These are phyloP conservation scores for Brassica balearica DNA, from an alignment of 441 rosid species.

Conservation along the genomic window DNA sequence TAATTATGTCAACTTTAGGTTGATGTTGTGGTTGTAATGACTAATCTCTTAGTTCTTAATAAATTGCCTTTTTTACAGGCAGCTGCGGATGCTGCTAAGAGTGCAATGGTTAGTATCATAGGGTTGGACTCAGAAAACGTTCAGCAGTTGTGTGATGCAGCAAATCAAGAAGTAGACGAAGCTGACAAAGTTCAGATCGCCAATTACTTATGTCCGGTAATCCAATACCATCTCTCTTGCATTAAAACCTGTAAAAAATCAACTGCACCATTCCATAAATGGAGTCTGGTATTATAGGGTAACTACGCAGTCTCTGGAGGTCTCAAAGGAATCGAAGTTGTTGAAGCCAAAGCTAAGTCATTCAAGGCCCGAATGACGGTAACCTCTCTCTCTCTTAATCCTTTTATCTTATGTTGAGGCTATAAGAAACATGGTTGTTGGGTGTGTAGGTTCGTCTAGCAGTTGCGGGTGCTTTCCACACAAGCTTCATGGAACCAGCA, in stretches of 20 bases:
- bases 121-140: slow-evolving; percentile 89
- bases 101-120: slow-evolving; percentile 96
- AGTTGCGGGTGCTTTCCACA: slow-evolving; percentile 97
- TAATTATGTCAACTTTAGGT: neutral
- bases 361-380: slow-evolving; percentile 97
- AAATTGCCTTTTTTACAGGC: slow-evolving; percentile 51
- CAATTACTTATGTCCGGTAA: slow-evolving; percentile 75
- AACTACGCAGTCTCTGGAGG: slow-evolving; percentile 98
- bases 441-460: slow-evolving; percentile 83
- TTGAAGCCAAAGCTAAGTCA: slow-evolving; percentile 92
- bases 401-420: slow-evolving; percentile 2
- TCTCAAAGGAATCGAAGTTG: slow-evolving; percentile 85
- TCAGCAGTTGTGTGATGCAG: slow-evolving; percentile 87
- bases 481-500: slow-evolving; percentile 97
- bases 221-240: neutral
- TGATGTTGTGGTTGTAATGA: neutral
- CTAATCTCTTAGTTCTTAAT: neutral
- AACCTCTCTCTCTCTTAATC: slow-evolving; percentile 18
- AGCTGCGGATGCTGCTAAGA: slow-evolving; percentile 93
- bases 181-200: slow-evolving; percentile 89
- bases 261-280: neutral
- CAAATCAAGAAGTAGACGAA: slow-evolving; percentile 84
- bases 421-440: slow-evolving; percentile 9
- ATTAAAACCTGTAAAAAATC: neutral
- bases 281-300: slow-evolving; percentile 55